Base-by-base conservation (phyloP, 352 stramenopile genomes). In the Pythium coloratum region DNA sequence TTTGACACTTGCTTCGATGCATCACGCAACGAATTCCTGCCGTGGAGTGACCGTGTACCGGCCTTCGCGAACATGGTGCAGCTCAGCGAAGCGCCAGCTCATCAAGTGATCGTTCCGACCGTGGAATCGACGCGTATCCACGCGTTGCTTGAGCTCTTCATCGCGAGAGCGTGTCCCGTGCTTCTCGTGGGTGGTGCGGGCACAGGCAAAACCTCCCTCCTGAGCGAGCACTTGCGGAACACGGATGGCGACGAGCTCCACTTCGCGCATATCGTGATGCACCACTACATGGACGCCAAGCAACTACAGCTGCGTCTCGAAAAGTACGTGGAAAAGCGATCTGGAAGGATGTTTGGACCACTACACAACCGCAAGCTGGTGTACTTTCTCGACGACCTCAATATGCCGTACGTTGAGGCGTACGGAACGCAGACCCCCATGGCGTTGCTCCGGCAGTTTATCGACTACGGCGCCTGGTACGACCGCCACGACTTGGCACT, bases 391-490 rank as follows among this genome's bases (percentile, higher is more conserved):
- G 91, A 97, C 64, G 91, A 98, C 58, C 59, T 97, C 14, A 97
- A 97, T 65, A 95, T 97, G 88, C 89, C 92, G 2, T 81, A 78
- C 24, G 75, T 91, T 0, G 92, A 98, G 62, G 69, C 80, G 36
- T 98, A 96, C 64, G 92, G 91, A 8, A 97, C 92, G 2, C 94
- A 98, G 59, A 97, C 92, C 0, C 79, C 92, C 0, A 80, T 97
- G 7, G 91, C 90, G 0, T 72, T 98, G 16, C 59, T 98, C 40
- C 80, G 93, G 2, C 92, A 97, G 69, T 95, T 89, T 67, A 95
- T 98, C 76, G 94, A 98, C 62, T 97, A 98, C 61, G 76, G 78
- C 13, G 81, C 84, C 20, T 98, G 91, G 91, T 98, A 94, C 60
- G 93, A 98, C 63, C 88, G 92, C 0, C 72, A 84, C 7, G 91